Conservation (phyloP, 257 asterid genomes). For the Gentiana dahurica region DNA sequence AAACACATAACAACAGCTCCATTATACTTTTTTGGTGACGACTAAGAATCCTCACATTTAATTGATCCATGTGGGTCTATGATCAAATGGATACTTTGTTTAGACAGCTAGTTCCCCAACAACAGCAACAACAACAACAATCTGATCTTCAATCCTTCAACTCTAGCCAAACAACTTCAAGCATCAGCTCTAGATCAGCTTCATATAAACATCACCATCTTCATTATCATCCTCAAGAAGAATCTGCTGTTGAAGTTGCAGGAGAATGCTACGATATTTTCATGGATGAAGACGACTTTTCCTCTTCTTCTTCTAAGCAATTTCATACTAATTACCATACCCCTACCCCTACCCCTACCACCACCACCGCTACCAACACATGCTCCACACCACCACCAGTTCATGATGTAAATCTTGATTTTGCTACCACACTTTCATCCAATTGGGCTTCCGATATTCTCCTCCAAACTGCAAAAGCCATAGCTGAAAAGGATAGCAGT, state of each 20-base stretch:
- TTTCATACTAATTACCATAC: conserved; percentile 19
- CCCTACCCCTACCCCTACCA: conserved; percentile 25
- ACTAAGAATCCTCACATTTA: conserved; percentile 20
- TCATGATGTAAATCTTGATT: conserved; percentile 38
- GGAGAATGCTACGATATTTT: conserved; percentile 96
- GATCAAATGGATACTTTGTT: conserved; percentile 93
- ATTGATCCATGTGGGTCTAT: conserved; percentile 43
- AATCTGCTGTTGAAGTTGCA: conserved; percentile 21
- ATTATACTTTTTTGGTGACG: conserved; percentile 13
- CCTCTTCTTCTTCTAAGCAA: conserved; percentile 77
- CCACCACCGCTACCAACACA: conserved; percentile 27
- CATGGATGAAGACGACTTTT: conserved; percentile 94
- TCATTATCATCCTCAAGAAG: conserved; percentile 9
- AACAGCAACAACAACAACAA: conserved; percentile 3
- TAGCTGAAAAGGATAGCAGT: conserved; percentile 44
- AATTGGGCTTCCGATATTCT: conserved; percentile 77
- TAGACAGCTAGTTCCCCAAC: conserved; percentile 61
- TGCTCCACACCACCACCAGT: conserved; percentile 27
- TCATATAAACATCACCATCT: conserved; percentile 21
- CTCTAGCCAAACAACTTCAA: conserved; percentile 58
- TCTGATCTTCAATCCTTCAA: conserved; percentile 57
- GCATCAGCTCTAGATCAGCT: conserved; percentile 60
- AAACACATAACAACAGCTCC: conserved; percentile 29
- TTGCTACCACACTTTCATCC: conserved; percentile 34
- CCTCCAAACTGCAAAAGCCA: conserved; percentile 62